Conservation (phyloP, 139 green algal species). For the Ulvella scutata region DNA sequence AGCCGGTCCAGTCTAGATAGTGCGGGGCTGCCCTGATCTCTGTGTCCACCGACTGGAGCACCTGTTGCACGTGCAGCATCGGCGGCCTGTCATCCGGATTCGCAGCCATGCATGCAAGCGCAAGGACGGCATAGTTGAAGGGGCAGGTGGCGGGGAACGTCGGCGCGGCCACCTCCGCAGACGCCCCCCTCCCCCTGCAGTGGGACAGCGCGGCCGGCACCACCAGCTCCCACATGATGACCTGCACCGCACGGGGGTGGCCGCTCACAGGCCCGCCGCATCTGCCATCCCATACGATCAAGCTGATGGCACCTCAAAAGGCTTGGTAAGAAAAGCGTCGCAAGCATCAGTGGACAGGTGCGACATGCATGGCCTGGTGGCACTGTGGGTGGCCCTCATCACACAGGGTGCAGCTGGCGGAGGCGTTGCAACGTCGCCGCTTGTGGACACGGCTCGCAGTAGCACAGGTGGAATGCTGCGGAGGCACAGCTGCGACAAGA, state of each 20-base stretch:
- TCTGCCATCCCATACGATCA: too few relatives aligned
- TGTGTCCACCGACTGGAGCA: neutral
- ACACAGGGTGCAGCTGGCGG: neutral
- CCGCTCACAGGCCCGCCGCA: too few relatives aligned
- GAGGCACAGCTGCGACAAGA: too few relatives aligned
- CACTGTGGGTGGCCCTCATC: neutral
- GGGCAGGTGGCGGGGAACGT: neutral
- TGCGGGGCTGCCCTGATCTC: neutral
- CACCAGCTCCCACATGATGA: neutral
- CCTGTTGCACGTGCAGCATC: neutral
- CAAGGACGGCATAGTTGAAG: neutral
- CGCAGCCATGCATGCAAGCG: neutral
- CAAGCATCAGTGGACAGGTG: neutral
- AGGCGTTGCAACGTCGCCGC: neutral
- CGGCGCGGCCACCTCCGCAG: too few relatives aligned
- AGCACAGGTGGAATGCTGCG: too few relatives aligned
- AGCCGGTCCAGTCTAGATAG: neutral
- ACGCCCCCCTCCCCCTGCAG: neutral
- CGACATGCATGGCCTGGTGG: neutral
- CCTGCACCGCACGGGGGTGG: neutral
- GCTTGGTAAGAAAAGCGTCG: neutral
- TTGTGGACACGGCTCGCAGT: too few relatives aligned
- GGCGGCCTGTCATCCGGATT: neutral
- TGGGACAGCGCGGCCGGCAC: neutral
- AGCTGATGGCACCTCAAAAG: too few relatives aligned